phyloP scores from a whole-genome alignment of 768 basidiomycete genomes.

The Lentinula sp. region DNA sequence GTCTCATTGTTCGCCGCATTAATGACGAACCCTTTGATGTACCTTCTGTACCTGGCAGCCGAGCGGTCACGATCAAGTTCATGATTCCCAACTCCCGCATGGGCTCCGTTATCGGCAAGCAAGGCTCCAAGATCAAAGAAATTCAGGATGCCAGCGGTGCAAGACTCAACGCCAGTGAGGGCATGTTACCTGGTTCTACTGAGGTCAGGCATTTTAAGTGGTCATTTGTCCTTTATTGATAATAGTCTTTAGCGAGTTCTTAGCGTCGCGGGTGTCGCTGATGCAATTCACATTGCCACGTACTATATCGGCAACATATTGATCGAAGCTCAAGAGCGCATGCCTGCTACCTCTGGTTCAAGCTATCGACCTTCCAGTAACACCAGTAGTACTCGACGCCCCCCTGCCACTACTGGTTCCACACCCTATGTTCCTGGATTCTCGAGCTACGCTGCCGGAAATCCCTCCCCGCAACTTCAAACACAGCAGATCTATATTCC shows the following conservation, averaged over 20 bases:
- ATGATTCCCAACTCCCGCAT: constrained; percentile 99
- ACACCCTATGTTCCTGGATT: constrained; percentile 74
- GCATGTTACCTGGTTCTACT: constrained; percentile 98
- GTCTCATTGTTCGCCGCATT: constrained; percentile 95
- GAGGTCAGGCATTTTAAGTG: constrained; percentile 55
- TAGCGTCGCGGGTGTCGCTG: constrained; percentile 96
- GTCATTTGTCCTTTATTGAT: constrained; percentile 8
- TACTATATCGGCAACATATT: constrained; percentile 99
- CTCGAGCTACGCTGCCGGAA: constrained; percentile 39
- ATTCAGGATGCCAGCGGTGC: constrained; percentile 99
- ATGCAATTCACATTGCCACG: constrained; percentile 98
- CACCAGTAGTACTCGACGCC: constrained; percentile 45
- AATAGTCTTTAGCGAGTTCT: constrained; percentile 71
- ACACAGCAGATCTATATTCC: constrained; percentile 99
- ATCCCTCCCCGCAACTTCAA: constrained; percentile 71
- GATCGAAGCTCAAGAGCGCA: constrained; percentile 84
- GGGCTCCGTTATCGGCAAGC: constrained; percentile 98
- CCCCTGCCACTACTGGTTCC: constrained; percentile 30
- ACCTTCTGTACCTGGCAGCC: constrained; percentile 94
- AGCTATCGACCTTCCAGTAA: constrained; percentile 65
- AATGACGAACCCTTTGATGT: constrained; percentile 99
- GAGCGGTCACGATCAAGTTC: constrained; percentile 98
- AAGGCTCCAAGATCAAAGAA: constrained; percentile 97
- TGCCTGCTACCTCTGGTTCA: constrained; percentile 62
- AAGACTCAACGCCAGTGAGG: constrained; percentile 92